Evolutionary conservation across 179 eudicot genomes (phyloP), one percentile per base, ranked within the genome.

Genomic region (Spinacia oleracea): DNA sequence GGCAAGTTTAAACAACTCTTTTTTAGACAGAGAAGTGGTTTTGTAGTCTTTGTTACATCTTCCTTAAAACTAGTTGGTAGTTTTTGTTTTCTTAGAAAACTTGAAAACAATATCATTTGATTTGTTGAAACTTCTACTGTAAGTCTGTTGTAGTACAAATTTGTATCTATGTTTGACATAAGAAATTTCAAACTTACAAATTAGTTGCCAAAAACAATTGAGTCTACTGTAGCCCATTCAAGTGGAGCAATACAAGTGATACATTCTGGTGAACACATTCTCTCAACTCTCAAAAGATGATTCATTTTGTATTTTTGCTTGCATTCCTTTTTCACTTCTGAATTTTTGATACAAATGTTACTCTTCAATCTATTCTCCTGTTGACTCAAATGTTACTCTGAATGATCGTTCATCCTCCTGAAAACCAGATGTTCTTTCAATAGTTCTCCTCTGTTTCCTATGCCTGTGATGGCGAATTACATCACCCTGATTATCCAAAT

Each of bases 401-500:
- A 27, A 34, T 51, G 59, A 69, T 29, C 18, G 79, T 46, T 74
- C 67, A 60, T 62, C 77, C 72, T 70, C 70, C 45, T 65, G 73
- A 48, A 79, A 27, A 32, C 46, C 74, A n/a, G 82, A 40, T 70
- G 69, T 58, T 40, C 55, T 46, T 53, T 75, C 74, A 23, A 70
- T 63, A 35, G 53, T 70, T 75, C 62, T 79, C 76, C 48, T 73
- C 45, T 79, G 73, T 42, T 70, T 79, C 69, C 73, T 75, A 29
- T 68, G 81, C 59, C 76, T 69, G 58, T 78, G 84, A 68, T 73
- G 78, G 32, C 71, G 81, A 58, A 72, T 45, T 29, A 32, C 77
- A 32, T 65, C 75, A 51, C 74, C 79, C 35, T 75, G 79, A 27
- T 53, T 76, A 63, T 82, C 82, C 74, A 76, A 25, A 65, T 12